Evolutionary conservation across 352 stramenopile genomes (phyloP).

Genomic region (Blastocystis sp.): DNA sequence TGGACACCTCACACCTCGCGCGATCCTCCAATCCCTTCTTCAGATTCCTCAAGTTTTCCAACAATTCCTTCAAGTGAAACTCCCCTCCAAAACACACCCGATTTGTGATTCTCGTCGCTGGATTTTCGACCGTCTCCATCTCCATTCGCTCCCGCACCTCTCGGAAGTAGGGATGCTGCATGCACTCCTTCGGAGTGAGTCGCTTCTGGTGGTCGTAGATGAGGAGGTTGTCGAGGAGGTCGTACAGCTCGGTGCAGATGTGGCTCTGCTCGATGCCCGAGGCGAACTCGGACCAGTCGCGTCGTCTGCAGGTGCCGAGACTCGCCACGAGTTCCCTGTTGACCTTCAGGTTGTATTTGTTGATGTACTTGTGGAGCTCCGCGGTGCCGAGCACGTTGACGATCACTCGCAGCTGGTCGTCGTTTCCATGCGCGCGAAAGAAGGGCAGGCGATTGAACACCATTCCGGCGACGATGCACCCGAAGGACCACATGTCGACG

Average conservation of each 20-base stretch:
- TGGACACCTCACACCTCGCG: background rate
- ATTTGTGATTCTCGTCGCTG: background rate
- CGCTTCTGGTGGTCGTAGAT: slow-evolving; percentile 80
- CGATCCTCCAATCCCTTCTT: background rate
- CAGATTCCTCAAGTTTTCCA: background rate
- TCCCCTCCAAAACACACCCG: background rate
- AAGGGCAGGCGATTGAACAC: slow-evolving; percentile 99
- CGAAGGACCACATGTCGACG: slow-evolving; percentile 98
- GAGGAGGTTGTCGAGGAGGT: slow-evolving; percentile 84
- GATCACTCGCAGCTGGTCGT: slow-evolving; percentile 97
- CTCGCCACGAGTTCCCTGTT: slow-evolving; percentile 97
- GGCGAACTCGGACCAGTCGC: slow-evolving; percentile 96
- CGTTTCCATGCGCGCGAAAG: slow-evolving; percentile 98
- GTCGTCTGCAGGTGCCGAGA: slow-evolving; percentile 88
- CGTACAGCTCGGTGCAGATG: slow-evolving; percentile 86
- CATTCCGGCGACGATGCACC: slow-evolving; percentile 86
- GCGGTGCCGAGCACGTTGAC: slow-evolving; percentile 92
- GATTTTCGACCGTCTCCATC: background rate
- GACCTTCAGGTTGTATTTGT: slow-evolving; percentile 95
- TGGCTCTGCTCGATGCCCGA: slow-evolving; percentile 93
- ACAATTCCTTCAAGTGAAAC: background rate
- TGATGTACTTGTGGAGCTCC: slow-evolving; percentile 94
- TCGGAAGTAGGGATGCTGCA: slow-evolving; percentile 95
- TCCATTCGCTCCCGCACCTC: slow-evolving; percentile 72
- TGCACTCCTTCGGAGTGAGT: slow-evolving; percentile 93